Conservation (phyloP, 2,329 filamentous ascomycete species). For the Botrytis byssoidea region DNA sequence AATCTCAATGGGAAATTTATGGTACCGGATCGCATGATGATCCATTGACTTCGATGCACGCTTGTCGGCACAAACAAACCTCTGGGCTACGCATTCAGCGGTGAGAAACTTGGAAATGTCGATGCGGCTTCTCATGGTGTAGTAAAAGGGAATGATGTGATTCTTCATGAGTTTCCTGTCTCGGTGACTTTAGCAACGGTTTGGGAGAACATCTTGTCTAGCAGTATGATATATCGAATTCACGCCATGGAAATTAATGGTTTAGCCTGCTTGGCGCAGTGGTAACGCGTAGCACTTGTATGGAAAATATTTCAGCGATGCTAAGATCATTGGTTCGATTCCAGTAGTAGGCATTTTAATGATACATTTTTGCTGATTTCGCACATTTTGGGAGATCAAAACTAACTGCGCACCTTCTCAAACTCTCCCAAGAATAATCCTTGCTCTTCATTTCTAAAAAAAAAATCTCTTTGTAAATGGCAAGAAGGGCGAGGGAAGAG, state of each 20-base stretch:
- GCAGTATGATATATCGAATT: neutral
- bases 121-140: neutral
- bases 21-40: neutral
- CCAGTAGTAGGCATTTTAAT: neutral
- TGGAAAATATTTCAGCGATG: neutral
- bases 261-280: conserved; percentile 2
- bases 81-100: neutral
- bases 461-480: fast-evolving
- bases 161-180: too few species aligned
- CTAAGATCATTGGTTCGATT: conserved; percentile 16
- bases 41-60: neutral
- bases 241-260: fast-evolving
- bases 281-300: conserved; percentile 18
- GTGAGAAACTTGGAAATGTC: neutral
- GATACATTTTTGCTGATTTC: neutral
- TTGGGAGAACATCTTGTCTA: neutral
- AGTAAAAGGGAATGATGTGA: neutral
- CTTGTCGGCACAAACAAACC: neutral
- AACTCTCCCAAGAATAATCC: neutral
- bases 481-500: neutral
- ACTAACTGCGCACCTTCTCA: neutral
- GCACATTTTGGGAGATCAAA: neutral
- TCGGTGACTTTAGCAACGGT: neutral
- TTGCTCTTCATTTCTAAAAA: fast-evolving
- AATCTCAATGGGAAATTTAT: neutral